Evolutionary conservation across 768 basidiomycete genomes (phyloP).

Genomic region (Boletus rex-veris): DNA sequence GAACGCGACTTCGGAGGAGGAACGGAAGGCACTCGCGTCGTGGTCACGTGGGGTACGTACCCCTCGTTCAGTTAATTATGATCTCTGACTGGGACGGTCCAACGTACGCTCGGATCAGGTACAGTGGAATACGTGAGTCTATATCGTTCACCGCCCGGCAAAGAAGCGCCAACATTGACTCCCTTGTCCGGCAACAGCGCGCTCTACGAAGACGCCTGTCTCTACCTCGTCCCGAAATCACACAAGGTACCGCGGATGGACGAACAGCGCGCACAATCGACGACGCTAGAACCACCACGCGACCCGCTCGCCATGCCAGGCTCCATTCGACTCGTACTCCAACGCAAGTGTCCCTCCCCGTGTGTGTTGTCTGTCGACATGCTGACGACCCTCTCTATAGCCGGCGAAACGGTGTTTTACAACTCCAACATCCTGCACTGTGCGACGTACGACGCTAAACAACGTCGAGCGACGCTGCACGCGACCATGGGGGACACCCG

Average conservation of each 20-base stretch:
- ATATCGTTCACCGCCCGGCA: too few species aligned
- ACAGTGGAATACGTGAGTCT: conserved; percentile 76
- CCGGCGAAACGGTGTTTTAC: conserved; percentile 77
- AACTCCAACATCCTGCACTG: conserved; percentile 78
- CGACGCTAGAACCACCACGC: conserved; percentile 44
- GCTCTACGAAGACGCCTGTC: conserved; percentile 63
- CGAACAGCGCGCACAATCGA: conserved; percentile 56
- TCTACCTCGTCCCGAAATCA: conserved; percentile 68
- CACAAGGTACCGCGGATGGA: conserved; percentile 56
- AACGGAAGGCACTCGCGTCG: conserved; percentile 48
- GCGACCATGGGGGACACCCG: conserved; percentile 61
- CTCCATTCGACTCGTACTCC: conserved; percentile 48
- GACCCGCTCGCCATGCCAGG: conserved; percentile 73
- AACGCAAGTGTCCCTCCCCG: conserved; percentile 39
- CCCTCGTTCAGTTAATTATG: too few species aligned
- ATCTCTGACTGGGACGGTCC: neutral
- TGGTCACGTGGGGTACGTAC: conserved; percentile 61
- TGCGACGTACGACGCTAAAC: conserved; percentile 52
- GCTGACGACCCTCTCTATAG: conserved; percentile 18
- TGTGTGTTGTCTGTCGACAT: neutral
- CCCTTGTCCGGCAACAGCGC: conserved; percentile 40
- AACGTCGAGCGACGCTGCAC: conserved; percentile 63
- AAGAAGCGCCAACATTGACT: neutral
- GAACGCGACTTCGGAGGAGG: conserved; percentile 56
- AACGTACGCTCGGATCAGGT: conserved; percentile 38